Percentiles rank a stretch among this genome's conserved stretches.
These are phyloP conservation scores for Leccinum huronense DNA, from an alignment of 1,284 basidiomycete species.

Conservation along the genomic window DNA sequence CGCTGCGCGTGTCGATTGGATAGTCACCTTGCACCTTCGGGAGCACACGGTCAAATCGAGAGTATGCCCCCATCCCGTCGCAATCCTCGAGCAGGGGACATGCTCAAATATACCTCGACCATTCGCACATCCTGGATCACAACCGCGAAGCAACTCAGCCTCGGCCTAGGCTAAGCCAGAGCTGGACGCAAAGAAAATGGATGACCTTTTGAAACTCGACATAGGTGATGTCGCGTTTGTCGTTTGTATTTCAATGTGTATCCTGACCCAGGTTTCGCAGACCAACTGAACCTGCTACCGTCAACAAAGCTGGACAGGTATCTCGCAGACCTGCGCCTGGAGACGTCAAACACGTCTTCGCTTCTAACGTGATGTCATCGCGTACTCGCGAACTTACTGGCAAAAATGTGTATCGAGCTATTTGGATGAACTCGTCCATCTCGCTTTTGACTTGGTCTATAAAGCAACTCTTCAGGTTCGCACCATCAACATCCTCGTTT, in stretches of 20 bases:
- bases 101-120: constrained; percentile 60
- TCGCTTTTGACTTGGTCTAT: not conserved
- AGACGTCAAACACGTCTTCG: constrained; percentile 71
- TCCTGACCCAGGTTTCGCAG: constrained; percentile 40
- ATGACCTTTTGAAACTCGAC: constrained; percentile 63
- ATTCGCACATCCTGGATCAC: constrained; percentile 36
- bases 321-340: constrained; percentile 61
- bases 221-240: constrained; percentile 46
- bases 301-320: constrained; percentile 64
- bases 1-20: no score
- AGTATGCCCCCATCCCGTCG: constrained; percentile 41
- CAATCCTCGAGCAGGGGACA: constrained; percentile 42
- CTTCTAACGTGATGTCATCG: constrained; percentile 45
- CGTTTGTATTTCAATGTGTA: constrained; percentile 1
- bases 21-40: constrained; percentile 47
- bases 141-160: constrained; percentile 53
- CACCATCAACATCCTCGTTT: constrained; percentile 89
- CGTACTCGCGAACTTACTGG: not conserved
- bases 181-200: constrained; percentile 63
- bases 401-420: constrained; percentile 19
- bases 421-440: constrained; percentile 3
- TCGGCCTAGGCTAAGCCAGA: constrained; percentile 64
- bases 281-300: constrained; percentile 68
- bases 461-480: not conserved
- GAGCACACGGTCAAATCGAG: constrained; percentile 42